Percentiles rank a stretch among this genome's conserved stretches.
Conservation (phyloP, 192 early-diverging fungal genomes). For the Podila minutissima region DNA sequence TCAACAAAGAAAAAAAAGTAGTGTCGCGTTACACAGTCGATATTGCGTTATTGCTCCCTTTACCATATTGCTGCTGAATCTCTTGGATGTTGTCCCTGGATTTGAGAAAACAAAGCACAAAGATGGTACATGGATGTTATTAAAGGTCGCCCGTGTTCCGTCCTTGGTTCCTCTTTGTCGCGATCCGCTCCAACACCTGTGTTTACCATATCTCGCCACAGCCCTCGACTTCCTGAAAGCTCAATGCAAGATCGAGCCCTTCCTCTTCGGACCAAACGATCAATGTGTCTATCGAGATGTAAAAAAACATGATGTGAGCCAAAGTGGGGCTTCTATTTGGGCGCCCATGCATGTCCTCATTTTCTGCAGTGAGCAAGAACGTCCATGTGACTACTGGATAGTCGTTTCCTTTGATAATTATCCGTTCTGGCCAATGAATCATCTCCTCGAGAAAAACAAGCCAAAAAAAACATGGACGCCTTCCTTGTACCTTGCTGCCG, state of each 20-base stretch:
- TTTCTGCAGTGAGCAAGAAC: too few species aligned
- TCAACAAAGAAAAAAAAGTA: background rate
- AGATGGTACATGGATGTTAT: background rate
- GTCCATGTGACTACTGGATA: too few species aligned
- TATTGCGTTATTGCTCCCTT: too few species aligned
- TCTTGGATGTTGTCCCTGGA: constrained; percentile 47
- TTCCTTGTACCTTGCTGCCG: constrained; percentile 81
- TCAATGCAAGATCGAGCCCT: constrained; percentile 87
- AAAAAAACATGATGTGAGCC: background rate
- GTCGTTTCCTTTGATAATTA: too few species aligned
- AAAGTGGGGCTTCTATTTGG: background rate
- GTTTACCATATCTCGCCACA: constrained; percentile 73
- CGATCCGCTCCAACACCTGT: background rate
- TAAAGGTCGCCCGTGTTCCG: background rate
- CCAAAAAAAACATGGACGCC: too few species aligned
- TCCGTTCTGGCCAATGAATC: too few species aligned
- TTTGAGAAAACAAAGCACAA: constrained; percentile 3
- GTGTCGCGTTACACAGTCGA: too few species aligned
- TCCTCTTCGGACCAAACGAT: constrained; percentile 92
- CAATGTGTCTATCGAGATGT: constrained; percentile 75
- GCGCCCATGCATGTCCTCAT: too few species aligned
- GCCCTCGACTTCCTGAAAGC: constrained; percentile 92
- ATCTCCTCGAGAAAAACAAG: too few species aligned
- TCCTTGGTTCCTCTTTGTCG: background rate
- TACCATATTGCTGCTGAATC: constrained; percentile 54